Conservation (phyloP, 306 rosid species). For the Cajanus cajan region DNA sequence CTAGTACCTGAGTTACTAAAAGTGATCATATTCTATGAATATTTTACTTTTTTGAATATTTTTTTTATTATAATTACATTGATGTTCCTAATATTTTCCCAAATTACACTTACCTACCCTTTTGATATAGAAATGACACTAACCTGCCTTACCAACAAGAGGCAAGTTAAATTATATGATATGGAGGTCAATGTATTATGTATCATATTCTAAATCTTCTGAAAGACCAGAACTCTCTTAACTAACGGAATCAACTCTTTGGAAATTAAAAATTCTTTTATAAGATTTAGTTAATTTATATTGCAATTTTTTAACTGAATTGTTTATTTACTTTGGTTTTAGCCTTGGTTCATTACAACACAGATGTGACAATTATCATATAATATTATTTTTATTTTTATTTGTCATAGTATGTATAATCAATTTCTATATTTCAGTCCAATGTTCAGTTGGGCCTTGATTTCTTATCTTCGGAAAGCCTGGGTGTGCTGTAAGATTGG, state of each 20-base stretch:
- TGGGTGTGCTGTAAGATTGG: conserved; percentile 81
- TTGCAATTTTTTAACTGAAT: not conserved
- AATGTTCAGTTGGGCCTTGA: conserved; percentile 94
- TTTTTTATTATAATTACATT: not conserved
- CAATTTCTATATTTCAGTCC: conserved; percentile 57
- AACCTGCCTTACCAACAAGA: not conserved
- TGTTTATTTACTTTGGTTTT: not conserved
- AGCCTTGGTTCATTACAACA: conserved; percentile 1
- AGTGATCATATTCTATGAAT: not conserved
- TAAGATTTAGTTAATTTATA: not conserved
- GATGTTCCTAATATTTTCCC: not conserved
- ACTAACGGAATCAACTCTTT: not conserved
- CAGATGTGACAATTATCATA: not conserved
- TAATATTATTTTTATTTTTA: too few relatives aligned
- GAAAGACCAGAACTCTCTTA: not conserved
- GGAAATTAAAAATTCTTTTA: not conserved
- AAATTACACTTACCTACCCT: not conserved
- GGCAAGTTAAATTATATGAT: not conserved
- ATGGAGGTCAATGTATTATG: not conserved
- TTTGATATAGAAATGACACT: not conserved
- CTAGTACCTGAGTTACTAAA: not conserved
- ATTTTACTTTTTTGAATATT: too few relatives aligned
- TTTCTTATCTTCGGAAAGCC: conserved; percentile 96
- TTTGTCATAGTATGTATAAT: too few relatives aligned
- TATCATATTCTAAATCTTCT: not conserved